These are phyloP conservation scores for Fonsecaea multimorphosa DNA, from an alignment of 2,329 filamentous ascomycete genomes.

Conservation along the genomic window DNA sequence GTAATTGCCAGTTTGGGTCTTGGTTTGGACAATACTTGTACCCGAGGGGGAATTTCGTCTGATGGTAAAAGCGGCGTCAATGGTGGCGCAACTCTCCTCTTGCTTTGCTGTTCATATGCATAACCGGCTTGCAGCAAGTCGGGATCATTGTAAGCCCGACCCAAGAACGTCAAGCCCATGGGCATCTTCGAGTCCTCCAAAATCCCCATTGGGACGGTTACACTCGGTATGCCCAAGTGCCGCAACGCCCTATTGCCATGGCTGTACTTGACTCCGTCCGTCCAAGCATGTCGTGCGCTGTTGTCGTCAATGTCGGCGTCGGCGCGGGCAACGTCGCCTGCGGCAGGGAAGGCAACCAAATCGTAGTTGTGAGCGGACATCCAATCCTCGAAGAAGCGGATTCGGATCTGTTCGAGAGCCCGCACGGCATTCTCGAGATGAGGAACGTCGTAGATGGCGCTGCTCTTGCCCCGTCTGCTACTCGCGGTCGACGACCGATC, in stretches of 20 bases:
- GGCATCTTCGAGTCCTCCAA: conserved; percentile 40
- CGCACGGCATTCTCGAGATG: conserved; percentile 16
- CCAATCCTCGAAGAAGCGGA: conserved; percentile 52
- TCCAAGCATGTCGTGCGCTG: conserved; percentile 46
- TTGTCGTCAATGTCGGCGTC: conserved; percentile 51
- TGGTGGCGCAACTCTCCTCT: conserved; percentile 19
- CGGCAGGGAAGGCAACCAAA: conserved; percentile 54
- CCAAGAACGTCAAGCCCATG: conserved; percentile 41
- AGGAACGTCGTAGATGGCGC: conserved; percentile 25
- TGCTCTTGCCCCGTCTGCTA: conserved; percentile 9
- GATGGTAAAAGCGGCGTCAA: conserved; percentile 24
- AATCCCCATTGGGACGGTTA: conserved; percentile 42
- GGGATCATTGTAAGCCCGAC: conserved; percentile 40
- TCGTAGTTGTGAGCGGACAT: conserved; percentile 50
- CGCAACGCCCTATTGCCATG: conserved; percentile 53
- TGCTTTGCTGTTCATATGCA: conserved; percentile 38
- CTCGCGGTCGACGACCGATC: not conserved
- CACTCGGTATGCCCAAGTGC: conserved; percentile 41
- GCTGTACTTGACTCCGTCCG: conserved; percentile 58
- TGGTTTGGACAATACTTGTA: not conserved
- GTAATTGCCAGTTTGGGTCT: conserved; percentile 5
- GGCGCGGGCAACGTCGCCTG: conserved; percentile 57
- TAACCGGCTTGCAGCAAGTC: conserved; percentile 39
- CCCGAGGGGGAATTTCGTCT: conserved; percentile 6
- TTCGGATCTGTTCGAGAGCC: conserved; percentile 28